Conservation (phyloP, 2,329 filamentous ascomycete species). For the Stemphylium lycopersici region DNA sequence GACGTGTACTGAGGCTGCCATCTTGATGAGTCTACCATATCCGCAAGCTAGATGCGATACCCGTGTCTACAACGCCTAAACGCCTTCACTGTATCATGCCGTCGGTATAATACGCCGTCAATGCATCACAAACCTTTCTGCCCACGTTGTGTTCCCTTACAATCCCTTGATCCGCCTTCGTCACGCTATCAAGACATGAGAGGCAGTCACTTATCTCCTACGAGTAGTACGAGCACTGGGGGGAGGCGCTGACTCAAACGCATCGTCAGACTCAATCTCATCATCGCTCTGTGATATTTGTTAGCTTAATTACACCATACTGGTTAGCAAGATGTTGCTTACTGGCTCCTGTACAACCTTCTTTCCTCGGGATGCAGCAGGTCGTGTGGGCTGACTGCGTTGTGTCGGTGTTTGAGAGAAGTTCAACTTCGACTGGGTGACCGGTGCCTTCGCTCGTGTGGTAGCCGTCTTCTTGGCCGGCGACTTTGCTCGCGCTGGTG, state of each 20-base stretch:
- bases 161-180: background rate
- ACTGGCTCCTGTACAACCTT: constrained; percentile 49
- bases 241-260: constrained; percentile 46
- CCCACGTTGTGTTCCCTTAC: background rate
- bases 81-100: constrained; percentile 32
- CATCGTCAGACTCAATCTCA: constrained; percentile 51
- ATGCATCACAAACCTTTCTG: background rate
- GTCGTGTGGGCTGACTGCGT: constrained; percentile 39
- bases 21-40: background rate
- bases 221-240: constrained; percentile 28
- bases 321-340: constrained; percentile 22
- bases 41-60: background rate
- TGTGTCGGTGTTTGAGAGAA: constrained; percentile 50
- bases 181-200: too few relatives aligned
- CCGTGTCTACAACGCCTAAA: constrained; percentile 7
- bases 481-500: constrained; percentile 30
- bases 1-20: background rate
- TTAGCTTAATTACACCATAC: constrained; percentile 9
- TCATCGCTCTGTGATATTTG: constrained; percentile 46
- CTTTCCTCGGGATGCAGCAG: constrained; percentile 31
- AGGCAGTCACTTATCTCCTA: constrained; percentile 23
- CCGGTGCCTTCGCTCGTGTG: constrained; percentile 26
- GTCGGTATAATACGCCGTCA: background rate
- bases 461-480: constrained; percentile 35
- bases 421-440: constrained; percentile 50